Base-by-base conservation (phyloP, 495 filamentous ascomycete species). In the Lichenothelia convexa region DNA sequence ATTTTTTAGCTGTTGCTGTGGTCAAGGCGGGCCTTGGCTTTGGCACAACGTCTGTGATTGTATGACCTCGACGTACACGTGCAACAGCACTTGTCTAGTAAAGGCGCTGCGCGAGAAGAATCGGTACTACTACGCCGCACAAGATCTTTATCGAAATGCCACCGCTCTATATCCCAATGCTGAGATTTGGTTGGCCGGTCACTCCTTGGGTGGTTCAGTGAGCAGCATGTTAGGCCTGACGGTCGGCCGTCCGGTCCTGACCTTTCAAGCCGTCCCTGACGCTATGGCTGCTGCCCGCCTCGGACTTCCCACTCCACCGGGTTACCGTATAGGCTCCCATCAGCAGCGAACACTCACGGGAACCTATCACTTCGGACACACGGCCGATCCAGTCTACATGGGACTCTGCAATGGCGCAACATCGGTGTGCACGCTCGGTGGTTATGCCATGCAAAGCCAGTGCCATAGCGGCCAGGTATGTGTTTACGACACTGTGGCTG, bases 1-100 rank as follows among this genome's bases (percentile, higher is more conserved):
- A 6, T 91, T 87, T 53, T 93, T 93, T 61, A 85, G 86, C 50
- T 97, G 89, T 59, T 97, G 89, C 52, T 97, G 89, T 59, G 89
- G 73, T 8, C 81, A 94, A 59, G 82, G 91, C 40, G 81, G 83
- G 0, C 79, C 81, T 30, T 57, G 72, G 58, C 69, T 83, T 17
- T 93, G 83, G 78, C 72, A 74, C 36, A 76, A 89, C 49, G 83
- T 91, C 30, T 97, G 89, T 52, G 78, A 93, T 49, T 97, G 89
- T 53, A 78, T 80, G 45, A 78, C 71, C 11, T 65, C 69, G 3
- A 78, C 82, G 1, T 95, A 81, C 45, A 78, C 74, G 7, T 94
- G 85, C 58, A 93, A 94, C 48, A 68, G 81, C 35, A 92, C 84
- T 3, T 97, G 89, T 51, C 71, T 97, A 2, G 62, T 67, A 27